Base-by-base conservation (phyloP, 1,284 basidiomycete species). In the Polyporus tsugae region DNA sequence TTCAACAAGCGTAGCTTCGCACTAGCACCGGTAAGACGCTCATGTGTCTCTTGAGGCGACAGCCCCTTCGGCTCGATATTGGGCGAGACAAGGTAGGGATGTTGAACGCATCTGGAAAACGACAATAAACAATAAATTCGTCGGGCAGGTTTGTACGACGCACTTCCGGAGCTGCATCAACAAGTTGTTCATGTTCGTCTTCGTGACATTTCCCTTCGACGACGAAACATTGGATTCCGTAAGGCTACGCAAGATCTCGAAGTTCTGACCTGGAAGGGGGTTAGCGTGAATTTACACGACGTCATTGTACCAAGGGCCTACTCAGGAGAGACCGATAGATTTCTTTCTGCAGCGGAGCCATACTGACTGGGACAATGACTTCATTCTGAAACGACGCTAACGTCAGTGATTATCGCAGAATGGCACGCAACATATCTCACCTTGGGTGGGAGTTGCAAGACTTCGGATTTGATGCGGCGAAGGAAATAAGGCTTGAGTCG, bases 371-470 rank as follows among this genome's bases (percentile, higher is more conserved):
- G 0, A 99, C 92, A 73, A 98, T 97, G 60, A 95, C 91, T 78
- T 95, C 92, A 74, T 94, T 94, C 92, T 94, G 65, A 39, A 58
- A 55, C 33, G 62, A 22, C 17, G 42, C 22, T 1, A 2, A 22
- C 57, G 36, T 22, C 44, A 44, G 33, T 19, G 19, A 4, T 7
- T 42, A 15, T 60, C 13, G 2, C n/a, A 13, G 38, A 25, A 60
- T 10, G 39, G 25, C 22, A 4, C 46, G 29, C 22, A 64, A 57
- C 59, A 36, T 4, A n/a, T 70, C 78, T 62, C 69, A 95, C 95
- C 86, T 98, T 97, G 0, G 95, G 94, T 25, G 97, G 97, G 15
- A 99, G 86, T 72, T 95, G 89, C 42, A 99, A 86, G 1, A 98
- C 97, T 76, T 98, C 95, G 69, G 91, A 92, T 82, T 99, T 99